Percentiles rank a stretch among this genome's conserved stretches.
phyloP scores from a whole-genome alignment of 805 yeast genomes.

The Grigorovia jiainica region DNA sequence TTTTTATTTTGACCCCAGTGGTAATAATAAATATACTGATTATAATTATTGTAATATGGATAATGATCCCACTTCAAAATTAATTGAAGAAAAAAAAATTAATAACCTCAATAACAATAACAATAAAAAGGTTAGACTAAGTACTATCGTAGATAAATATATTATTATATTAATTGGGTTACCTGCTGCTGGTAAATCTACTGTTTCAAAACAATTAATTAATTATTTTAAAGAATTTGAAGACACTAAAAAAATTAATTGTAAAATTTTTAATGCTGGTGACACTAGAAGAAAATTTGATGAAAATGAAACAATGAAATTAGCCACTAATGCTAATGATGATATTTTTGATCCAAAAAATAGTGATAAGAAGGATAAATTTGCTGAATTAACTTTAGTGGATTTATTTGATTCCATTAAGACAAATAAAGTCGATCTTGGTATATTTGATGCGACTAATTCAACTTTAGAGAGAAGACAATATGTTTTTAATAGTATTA shows the following conservation, averaged over 20 bases:
- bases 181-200: slow-evolving; percentile 72
- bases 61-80: no score
- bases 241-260: slow-evolving; percentile 21
- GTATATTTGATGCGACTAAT: slow-evolving; percentile 54
- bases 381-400: slow-evolving; percentile 44
- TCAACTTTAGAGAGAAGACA: slow-evolving; percentile 38
- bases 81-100: no score
- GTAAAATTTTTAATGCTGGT: slow-evolving; percentile 61
- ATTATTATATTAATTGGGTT: slow-evolving; percentile 66
- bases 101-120: no score
- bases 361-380: slow-evolving; percentile 37
- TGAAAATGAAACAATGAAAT: slow-evolving; percentile 11
- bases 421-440: slow-evolving; percentile 38
- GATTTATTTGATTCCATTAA: slow-evolving; percentile 36
- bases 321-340: slow-evolving; percentile 27
- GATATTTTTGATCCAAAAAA: slow-evolving; percentile 37
- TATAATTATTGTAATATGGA: no score
- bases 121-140: no score
- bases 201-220: slow-evolving; percentile 56
- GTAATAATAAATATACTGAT: no score
- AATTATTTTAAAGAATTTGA: slow-evolving; percentile 37
- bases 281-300: slow-evolving; percentile 55
- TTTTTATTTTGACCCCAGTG: no score
- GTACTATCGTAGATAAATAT: no score
- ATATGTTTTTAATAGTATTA: slow-evolving; percentile 20